Evolutionary conservation across 768 basidiomycete species (phyloP).

Genomic region (Leccinum incarnatum): DNA sequence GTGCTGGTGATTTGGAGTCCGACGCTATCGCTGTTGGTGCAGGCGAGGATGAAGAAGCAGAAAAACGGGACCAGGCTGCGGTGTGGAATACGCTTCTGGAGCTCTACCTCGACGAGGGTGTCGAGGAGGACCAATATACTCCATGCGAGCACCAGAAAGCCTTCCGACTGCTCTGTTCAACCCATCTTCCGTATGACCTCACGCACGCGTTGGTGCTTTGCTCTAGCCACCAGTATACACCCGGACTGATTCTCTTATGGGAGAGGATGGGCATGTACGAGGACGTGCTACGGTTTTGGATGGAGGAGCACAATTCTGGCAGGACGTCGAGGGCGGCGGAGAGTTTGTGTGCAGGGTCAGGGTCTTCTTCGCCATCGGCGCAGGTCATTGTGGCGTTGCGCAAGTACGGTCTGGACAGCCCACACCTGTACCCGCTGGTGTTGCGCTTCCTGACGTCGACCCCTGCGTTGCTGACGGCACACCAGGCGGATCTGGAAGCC

Average conservation of each 20-base stretch:
- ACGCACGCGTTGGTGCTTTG: conserved; percentile 96
- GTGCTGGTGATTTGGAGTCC: conserved; percentile 11
- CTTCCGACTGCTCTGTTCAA: conserved; percentile 61
- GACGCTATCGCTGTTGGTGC: conserved; percentile 11
- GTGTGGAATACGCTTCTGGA: conserved; percentile 97
- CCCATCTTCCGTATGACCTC: conserved; percentile 71
- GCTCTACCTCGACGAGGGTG: conserved; percentile 66
- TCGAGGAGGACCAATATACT: conserved; percentile 21
- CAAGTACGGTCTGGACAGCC: conserved; percentile 68
- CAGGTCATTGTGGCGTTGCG: conserved; percentile 70
- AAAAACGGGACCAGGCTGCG: conserved; percentile 70
- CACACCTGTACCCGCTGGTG: conserved; percentile 82
- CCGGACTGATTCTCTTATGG: conserved; percentile 87
- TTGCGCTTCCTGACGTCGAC: conserved; percentile 87
- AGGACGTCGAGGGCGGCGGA: background rate
- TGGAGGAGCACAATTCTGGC: conserved; percentile 54
- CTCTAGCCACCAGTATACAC: conserved; percentile 76
- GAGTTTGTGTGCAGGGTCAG: conserved; percentile 23
- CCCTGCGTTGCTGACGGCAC: conserved; percentile 65
- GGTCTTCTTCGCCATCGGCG: conserved; percentile 28
- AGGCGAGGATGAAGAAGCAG: conserved; percentile 45
- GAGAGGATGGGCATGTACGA: conserved; percentile 96
- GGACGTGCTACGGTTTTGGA: conserved; percentile 91
- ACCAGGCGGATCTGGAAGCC: conserved; percentile 65
- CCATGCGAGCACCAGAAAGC: conserved; percentile 52